Evolutionary conservation across 2,329 filamentous ascomycete species (phyloP), one percentile per base, ranked within the genome.

Genomic region (Beauveria bassiana): DNA sequence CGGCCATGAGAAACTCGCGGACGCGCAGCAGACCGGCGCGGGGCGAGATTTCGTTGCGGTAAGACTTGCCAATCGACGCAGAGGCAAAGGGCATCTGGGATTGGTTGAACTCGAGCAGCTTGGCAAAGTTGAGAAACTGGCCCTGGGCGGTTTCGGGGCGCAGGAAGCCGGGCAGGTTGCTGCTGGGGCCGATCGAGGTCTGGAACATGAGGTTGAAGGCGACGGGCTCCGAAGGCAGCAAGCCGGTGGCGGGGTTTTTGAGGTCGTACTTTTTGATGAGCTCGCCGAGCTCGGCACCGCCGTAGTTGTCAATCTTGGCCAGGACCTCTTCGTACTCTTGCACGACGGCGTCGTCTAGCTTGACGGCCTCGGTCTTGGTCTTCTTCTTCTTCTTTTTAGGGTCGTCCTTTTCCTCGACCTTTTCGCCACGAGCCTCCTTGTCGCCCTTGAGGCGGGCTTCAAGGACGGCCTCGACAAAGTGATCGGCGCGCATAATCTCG

Each of bases 131-230:
- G 66, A 98, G 80, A 78, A 99, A 99, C 78, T 99, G 95, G 66
- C 95, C 95, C 81, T 99, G 95, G 4, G 95, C 95, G 34, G 95
- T 99, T 78, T 99, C 95, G 49, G 95, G 95, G 61, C 93, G 86
- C 62, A 97, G 81, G 74, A 91, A 97, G 60, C 91, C 93, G 53
- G 89, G 85, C 65, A 89, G 81, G 72, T 96, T 93, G 75, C 90
- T 89, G 78, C 90, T 96, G 61, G 93, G 93, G 64, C 95, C 95
- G 72, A 99, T 98, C 42, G 90, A 82, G 47, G 93, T 97, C 76
- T 93, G 88, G 82, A 98, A 99, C 95, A 99, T 99, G 71, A 99
- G 86, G 79, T 99, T 99, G 85, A 98, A 97, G 47, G 91, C 82
- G 56, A 96, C 88, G 3, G 95, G 95, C 34, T 89, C 87, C 31